A percentile compares a stretch with the other conserved stretches of the same genome.
Conservation (phyloP, 164 flowering plant species). For the Liriodendron chinense region DNA sequence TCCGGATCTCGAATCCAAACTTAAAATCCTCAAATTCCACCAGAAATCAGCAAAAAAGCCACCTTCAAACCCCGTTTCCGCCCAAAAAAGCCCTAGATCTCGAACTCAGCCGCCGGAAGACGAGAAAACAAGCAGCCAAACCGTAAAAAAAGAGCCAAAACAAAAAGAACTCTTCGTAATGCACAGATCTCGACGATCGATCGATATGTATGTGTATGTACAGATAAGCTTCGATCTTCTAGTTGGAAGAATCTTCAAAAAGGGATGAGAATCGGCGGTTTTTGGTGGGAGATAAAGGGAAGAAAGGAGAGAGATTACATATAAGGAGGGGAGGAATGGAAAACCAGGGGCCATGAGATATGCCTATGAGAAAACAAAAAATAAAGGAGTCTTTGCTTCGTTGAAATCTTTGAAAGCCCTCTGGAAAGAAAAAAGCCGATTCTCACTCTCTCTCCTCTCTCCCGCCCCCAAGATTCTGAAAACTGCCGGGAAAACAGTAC, state of each 20-base stretch:
- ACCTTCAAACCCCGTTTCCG: neutral
- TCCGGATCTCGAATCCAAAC: neutral
- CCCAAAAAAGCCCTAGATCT: neutral
- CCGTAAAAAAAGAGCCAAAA: neutral
- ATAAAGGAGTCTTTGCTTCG: neutral
- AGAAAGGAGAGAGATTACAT: neutral
- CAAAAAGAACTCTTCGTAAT: neutral
- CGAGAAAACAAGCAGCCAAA: neutral
- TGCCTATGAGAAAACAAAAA: no score
- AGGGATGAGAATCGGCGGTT: neutral
- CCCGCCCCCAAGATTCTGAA: neutral
- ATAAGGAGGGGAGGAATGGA: neutral
- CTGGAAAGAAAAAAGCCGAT: neutral
- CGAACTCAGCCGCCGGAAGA: neutral
- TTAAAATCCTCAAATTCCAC: neutral
- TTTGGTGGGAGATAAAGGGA: neutral
- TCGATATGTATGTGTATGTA: neutral
- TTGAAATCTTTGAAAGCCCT: neutral
- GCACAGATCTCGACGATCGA: neutral
- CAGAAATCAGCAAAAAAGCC: neutral
- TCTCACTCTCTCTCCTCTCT: neutral
- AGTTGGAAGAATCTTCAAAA: neutral
- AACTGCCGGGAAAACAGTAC: conserved; percentile 2
- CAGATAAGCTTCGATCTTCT: neutral
- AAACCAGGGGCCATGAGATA: conserved; percentile 6